Evolutionary conservation across 2,329 filamentous ascomycete genomes (phyloP).

Genomic region (Didymella pinodella): DNA sequence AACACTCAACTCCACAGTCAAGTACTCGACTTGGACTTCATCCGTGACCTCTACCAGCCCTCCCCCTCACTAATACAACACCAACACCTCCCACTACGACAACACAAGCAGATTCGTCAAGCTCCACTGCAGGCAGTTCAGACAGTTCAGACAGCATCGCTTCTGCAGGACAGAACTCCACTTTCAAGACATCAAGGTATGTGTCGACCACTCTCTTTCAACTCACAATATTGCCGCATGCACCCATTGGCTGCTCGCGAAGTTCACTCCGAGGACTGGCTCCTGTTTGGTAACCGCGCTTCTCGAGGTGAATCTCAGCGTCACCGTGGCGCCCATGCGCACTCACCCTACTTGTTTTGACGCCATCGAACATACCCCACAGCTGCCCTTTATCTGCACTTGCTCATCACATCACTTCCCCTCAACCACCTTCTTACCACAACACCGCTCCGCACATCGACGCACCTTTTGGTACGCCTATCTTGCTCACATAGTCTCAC

Average conservation of each 20-base stretch:
- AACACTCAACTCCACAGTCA: constrained; percentile 9
- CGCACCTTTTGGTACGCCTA: constrained; percentile 12
- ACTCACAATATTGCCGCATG: background rate
- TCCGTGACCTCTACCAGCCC: background rate
- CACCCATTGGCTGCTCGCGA: background rate
- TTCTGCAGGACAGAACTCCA: constrained; percentile 26
- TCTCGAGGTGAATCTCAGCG: constrained; percentile 13
- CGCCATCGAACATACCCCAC: constrained; percentile 14
- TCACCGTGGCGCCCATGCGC: constrained; percentile 24
- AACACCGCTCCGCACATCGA: constrained; percentile 1
- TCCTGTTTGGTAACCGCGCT: constrained; percentile 15
- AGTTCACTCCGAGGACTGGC: constrained; percentile 16
- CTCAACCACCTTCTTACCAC: background rate
- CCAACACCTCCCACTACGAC: background rate
- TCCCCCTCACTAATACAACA: constrained; percentile 9
- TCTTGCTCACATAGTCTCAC: background rate
- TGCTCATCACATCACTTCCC: constrained; percentile 9
- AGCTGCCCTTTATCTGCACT: constrained; percentile 1
- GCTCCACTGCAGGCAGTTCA: constrained; percentile 27
- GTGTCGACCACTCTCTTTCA: background rate
- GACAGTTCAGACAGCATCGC: constrained; percentile 26
- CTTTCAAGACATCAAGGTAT: constrained; percentile 10
- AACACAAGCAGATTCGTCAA: constrained; percentile 26
- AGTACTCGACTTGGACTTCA: constrained; percentile 12
- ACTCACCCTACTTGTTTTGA: constrained; percentile 5